Evolutionary conservation across 2,329 filamentous ascomycete genomes (phyloP).

Genomic region (Diaporthe sp.): DNA sequence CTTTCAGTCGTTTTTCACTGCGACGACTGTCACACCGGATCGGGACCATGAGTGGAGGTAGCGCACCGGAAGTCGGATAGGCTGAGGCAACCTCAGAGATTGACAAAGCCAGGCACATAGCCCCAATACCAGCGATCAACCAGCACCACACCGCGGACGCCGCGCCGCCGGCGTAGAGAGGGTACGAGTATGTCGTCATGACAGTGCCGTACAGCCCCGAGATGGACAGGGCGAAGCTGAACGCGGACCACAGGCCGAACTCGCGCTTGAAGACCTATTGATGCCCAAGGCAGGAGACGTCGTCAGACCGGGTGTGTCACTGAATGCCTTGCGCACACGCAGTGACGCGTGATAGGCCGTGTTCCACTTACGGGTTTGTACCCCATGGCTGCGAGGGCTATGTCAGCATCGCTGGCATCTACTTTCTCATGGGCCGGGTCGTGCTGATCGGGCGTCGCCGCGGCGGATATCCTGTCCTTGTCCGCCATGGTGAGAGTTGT

Average conservation of each 20-base stretch:
- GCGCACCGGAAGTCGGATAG: slow-evolving; percentile 69
- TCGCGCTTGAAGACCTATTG: slow-evolving; percentile 69
- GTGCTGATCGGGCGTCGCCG: slow-evolving; percentile 6
- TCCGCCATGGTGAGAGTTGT: slow-evolving; percentile 33
- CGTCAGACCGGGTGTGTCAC: not conserved
- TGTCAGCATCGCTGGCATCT: slow-evolving; percentile 48
- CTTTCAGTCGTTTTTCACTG: not conserved
- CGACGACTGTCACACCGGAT: not conserved
- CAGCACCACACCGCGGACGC: slow-evolving; percentile 71
- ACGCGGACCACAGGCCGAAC: slow-evolving; percentile 69
- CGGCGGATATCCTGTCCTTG: slow-evolving; percentile 28
- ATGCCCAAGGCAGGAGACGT: not conserved
- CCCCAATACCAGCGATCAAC: slow-evolving; percentile 69
- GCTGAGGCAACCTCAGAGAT: slow-evolving; percentile 71
- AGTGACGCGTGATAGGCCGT: not conserved
- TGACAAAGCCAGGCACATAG: slow-evolving; percentile 68
- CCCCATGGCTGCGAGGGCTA: slow-evolving; percentile 53
- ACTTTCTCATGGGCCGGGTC: slow-evolving; percentile 22
- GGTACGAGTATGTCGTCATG: slow-evolving; percentile 68
- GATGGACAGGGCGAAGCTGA: slow-evolving; percentile 73
- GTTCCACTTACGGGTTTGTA: slow-evolving; percentile 52
- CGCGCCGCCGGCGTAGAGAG: slow-evolving; percentile 66
- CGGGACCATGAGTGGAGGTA: not conserved
- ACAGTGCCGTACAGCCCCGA: slow-evolving; percentile 69
- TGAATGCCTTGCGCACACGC: not conserved